These are phyloP conservation scores for Aspergillus cavernicola DNA, from an alignment of 495 filamentous ascomycete genomes.

Conservation along the genomic window DNA sequence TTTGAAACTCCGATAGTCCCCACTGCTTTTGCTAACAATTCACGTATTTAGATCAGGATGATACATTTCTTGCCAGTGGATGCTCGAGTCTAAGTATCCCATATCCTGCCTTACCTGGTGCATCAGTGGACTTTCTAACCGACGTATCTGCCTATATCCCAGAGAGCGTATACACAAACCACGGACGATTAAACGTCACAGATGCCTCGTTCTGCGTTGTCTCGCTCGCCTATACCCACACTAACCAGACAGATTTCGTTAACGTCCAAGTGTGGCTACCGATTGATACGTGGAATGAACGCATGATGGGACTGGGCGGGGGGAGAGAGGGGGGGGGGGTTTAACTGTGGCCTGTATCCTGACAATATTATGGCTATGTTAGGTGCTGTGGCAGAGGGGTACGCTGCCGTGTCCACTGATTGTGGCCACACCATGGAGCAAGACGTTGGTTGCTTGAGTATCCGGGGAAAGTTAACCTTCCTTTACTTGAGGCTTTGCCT, in stretches of 20 bases:
- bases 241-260: slow-evolving; percentile 33
- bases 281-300: slow-evolving; percentile 32
- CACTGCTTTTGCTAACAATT: no score
- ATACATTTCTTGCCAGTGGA: not conserved
- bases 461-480: slow-evolving; percentile 39
- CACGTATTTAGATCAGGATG: no score
- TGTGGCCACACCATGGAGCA: slow-evolving; percentile 25
- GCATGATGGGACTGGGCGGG: slow-evolving; percentile 40
- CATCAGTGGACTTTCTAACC: not conserved
- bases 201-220: slow-evolving; percentile 37
- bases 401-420: slow-evolving; percentile 40
- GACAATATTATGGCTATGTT: slow-evolving; percentile 18
- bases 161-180: slow-evolving; percentile 8
- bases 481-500: slow-evolving; percentile 33
- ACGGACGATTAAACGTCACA: slow-evolving; percentile 3
- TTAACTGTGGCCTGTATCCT: slow-evolving; percentile 20
- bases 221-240: slow-evolving; percentile 41
- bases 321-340: no score
- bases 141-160: not conserved
- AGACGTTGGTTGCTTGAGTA: slow-evolving; percentile 34
- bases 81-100: slow-evolving; percentile 4
- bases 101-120: not conserved
- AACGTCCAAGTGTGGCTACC: slow-evolving; percentile 38
- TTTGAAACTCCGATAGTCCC: not conserved
- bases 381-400: slow-evolving; percentile 33